Base-by-base conservation (phyloP, 257 asterid genomes). In the Nicotiana tabacum region DNA sequence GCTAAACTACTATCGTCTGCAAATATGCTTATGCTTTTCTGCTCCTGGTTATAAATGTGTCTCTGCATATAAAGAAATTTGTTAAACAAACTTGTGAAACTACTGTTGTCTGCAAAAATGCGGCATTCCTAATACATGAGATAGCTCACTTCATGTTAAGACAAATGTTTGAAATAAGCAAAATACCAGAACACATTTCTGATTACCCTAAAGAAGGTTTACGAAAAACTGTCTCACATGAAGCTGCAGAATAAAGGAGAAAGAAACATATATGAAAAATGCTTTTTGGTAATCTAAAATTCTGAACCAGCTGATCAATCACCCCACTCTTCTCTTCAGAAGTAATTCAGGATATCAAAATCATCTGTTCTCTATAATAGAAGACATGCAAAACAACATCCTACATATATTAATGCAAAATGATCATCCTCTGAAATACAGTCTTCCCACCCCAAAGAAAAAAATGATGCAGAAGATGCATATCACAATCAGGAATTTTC, bases 1-100 rank as follows among this genome's bases (percentile, higher is more conserved):
- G 98, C 93, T 89, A 93, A 91, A 83, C 96, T 93, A 89, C 97
- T 92, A 58, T 84, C 83, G 78, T 92, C 98, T 66, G 99, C 93
- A 87, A 96, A 96, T 85, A 96, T 87, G 72, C 87, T 86, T 16
- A 89, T 86, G 80, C 77, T 86, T 86, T 88, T 93, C 46, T 95
- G 92, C 78, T 89, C 90, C 86, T 86, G 92, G 81, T 89, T 88
- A 80, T 96, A 96, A 65, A 94, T 89, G 87, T 92, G 97, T 86
- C 95, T 92, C 97, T 95, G 97, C 33, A 67, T 39, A 83, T 56
- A 66, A 72, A 82, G 69, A 53, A 77, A 65, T 62, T 76, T 33
- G 80, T 76, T 76, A 48, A 4, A 48, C 39, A 72, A 18, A 76
- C 79, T 74, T 46, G 79, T 37, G 27, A 74, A 27, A 48, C 61